Conservation (phyloP, 441 rosid species). For the Kokia cookei region DNA sequence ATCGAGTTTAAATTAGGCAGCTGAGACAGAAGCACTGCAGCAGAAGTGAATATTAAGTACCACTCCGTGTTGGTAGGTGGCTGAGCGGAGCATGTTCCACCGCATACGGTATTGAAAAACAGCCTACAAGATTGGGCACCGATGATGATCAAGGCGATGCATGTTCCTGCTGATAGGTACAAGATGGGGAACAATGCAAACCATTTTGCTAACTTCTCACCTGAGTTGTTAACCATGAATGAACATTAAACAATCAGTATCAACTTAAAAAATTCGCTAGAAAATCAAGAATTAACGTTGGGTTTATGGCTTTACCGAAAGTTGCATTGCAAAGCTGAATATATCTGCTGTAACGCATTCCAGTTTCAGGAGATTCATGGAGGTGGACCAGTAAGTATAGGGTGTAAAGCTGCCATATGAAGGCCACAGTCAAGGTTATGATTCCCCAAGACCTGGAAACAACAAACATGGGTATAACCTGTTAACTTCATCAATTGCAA, state of each 20-base stretch:
- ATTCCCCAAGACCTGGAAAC: conserved; percentile 70
- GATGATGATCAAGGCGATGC: conserved; percentile 50
- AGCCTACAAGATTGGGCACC: conserved; percentile 56
- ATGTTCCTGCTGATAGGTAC: conserved; percentile 85
- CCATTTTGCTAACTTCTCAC: conserved; percentile 52
- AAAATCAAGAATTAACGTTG: neutral
- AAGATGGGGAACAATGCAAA: conserved; percentile 53
- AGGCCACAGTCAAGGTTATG: conserved; percentile 42
- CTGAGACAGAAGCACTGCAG: conserved; percentile 62
- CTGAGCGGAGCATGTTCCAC: conserved; percentile 33
- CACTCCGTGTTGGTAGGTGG: conserved; percentile 64
- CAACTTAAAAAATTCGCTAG: neutral
- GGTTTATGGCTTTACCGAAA: conserved; percentile 33
- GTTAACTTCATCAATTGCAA: neutral
- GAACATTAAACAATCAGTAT: neutral
- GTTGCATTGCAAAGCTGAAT: conserved; percentile 56
- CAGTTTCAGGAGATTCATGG: conserved; percentile 60
- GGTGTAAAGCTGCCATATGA: conserved; percentile 85
- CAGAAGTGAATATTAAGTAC: conserved; percentile 59
- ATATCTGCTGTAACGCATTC: conserved; percentile 71
- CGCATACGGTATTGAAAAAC: conserved; percentile 51
- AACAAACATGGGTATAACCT: neutral
- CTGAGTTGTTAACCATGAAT: conserved; percentile 26
- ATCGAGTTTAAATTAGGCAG: conserved; percentile 86
- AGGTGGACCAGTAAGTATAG: conserved; percentile 69